Evolutionary conservation across 371 early-diverging fungal species (phyloP).

Genomic region (Rozella allomycis): DNA sequence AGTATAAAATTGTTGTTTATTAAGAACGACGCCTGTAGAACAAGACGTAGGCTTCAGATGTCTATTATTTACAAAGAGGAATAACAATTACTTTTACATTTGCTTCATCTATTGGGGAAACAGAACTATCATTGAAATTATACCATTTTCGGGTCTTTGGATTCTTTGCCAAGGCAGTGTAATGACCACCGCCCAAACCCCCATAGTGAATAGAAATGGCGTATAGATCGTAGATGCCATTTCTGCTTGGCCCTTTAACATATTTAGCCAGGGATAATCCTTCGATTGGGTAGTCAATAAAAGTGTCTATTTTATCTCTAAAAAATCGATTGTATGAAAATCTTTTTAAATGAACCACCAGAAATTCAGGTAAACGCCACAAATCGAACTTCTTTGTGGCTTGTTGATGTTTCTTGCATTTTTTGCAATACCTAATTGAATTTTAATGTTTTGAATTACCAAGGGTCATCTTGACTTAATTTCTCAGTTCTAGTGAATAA

Average conservation of each 20-base stretch:
- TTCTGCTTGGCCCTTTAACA: conserved; percentile 9
- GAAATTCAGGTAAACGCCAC: conserved; percentile 58
- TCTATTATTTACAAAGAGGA: conserved; percentile 9
- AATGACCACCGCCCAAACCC: conserved; percentile 80
- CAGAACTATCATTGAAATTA: conserved; percentile 1
- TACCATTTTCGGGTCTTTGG: background rate
- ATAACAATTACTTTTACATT: conserved; percentile 24
- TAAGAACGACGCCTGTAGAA: conserved; percentile 67
- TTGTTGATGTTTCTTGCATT: conserved; percentile 51
- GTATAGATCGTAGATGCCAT: conserved; percentile 53
- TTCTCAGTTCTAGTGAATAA: conserved; percentile 59
- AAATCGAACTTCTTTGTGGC: conserved; percentile 67
- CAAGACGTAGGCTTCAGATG: conserved; percentile 56
- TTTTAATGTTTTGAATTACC: too few relatives aligned
- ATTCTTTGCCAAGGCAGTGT: conserved; percentile 10
- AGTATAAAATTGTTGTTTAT: too few relatives aligned
- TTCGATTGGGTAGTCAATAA: conserved; percentile 52
- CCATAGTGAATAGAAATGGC: conserved; percentile 80
- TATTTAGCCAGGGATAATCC: conserved; percentile 41
- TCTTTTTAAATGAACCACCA: conserved; percentile 78
- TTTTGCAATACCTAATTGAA: conserved; percentile 66
- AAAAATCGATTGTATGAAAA: conserved; percentile 44
- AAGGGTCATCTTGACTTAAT: conserved; percentile 51
- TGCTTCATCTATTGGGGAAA: conserved; percentile 19
- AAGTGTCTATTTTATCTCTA: conserved; percentile 53